Evolutionary conservation across 2,329 filamentous ascomycete species (phyloP), one percentile per base, ranked within the genome.

Genomic region (Fusarium sp.): DNA sequence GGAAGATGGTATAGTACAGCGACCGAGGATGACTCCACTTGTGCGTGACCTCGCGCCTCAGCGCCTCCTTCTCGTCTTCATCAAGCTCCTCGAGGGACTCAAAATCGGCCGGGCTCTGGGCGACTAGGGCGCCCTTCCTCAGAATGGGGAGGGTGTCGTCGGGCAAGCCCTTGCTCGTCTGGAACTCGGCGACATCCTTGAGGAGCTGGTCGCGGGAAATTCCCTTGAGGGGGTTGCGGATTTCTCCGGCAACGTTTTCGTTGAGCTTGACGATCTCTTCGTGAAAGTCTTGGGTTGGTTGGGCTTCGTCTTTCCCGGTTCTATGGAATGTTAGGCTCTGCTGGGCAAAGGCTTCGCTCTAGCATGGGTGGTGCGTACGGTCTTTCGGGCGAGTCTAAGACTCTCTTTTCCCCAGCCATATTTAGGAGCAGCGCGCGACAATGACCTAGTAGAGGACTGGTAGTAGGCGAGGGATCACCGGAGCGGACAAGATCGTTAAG

Each of bases 101-200:
- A 43, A 84, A 87, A 1, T 78, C 78, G 15, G 81, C 79, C 0
- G 87, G 87, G 16, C 84, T 71, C 51, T 78, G 76, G 5, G 77
- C 76, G 1, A 78, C 71, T 1, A 78, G 67, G 3, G 77, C 76
- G 2, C 76, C 77, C 54, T 77, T 79, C 10, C 65, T 48, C 4
- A 80, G 74, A 6, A 78, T 54, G 3, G 86, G 23, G 71, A 86
- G 73, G 18, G 86, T 79, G 23, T 86, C 82, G 37, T 81, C 80
- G 2, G 77, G 76, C 4, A 89, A 78, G 9, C 82, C 82, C 52
- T 84, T 82, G n/a, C 84, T 77, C 4, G 75, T 66, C 44, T 86
- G 87, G 74, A 90, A 91, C 0, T 79, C 75, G 44, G 87, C 82
- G 3, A 91, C 89, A 64, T 88, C 82, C 18, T 79, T 76, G 40